Base-by-base conservation (phyloP, 1,139 yeast species). In the Debaryomycetaceae sp. region DNA sequence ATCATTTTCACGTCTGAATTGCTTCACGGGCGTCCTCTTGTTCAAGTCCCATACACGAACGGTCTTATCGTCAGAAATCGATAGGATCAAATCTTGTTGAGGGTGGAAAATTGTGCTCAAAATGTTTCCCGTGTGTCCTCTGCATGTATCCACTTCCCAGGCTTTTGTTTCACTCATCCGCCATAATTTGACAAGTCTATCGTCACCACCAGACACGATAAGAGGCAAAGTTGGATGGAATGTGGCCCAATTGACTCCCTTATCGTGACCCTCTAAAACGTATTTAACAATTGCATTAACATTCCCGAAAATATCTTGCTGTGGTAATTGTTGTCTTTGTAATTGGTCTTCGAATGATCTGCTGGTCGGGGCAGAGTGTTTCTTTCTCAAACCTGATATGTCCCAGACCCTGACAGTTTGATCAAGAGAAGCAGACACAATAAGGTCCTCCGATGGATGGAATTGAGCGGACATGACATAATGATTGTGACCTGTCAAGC, bases 331-430 rank as follows among this genome's bases (percentile, higher is more conserved):
- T 59, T 81, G 87, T 58, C 89, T 75, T 49, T 81, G 81, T 60
- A 85, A 72, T 66, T 87, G 95, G 55, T 88, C 96, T 64, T 89
- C 97, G 58, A 85, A 83, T 7, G 84, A 68, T 52, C 80, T 66
- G 20, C 72, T 63, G 22, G 79, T 68, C 23, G 93, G 91, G 39
- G 98, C 98, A 24, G 96, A 87, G 68, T 93, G 98, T 66, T 89
- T 90, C 73, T 93, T 90, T 65, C 97, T 81, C 62, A 95, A 80
- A 2, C 97, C 98, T 7, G 95, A 82, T 57, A 93, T 93, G 70
- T 95, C 99, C 99, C 99, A 95, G 36, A 93, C 97, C 57, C 99
- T 83, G 37, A 95, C 98, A n/a, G 98, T 89, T 70, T 91, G 98
- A 74, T 95, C 99, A 62, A 95, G 78, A 6, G 98, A 90, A 4